phyloP scores from a whole-genome alignment of 1,139 yeast genomes.

The Entelexis sorbosivorans region DNA sequence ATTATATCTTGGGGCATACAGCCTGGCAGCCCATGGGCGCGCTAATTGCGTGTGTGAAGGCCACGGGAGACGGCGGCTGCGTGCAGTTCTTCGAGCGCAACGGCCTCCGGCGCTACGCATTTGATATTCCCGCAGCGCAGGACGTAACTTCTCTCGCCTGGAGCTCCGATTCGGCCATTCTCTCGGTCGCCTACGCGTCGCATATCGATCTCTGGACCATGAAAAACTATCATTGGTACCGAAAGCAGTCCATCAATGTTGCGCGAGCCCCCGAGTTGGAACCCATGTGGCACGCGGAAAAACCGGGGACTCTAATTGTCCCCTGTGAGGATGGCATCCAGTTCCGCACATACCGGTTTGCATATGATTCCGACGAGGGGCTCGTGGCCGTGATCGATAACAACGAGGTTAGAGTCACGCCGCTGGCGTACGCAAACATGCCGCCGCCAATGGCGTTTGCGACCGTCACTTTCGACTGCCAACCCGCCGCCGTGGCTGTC shows the following conservation, averaged over 20 bases:
- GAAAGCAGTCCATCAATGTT: slow-evolving; percentile 58
- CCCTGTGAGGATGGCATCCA: slow-evolving; percentile 32
- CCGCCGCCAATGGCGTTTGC: slow-evolving; percentile 90
- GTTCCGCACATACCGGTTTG: slow-evolving; percentile 60
- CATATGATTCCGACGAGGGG: slow-evolving; percentile 60
- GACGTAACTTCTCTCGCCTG: slow-evolving; percentile 50
- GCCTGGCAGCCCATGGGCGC: slow-evolving; percentile 93
- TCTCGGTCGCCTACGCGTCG: slow-evolving; percentile 48
- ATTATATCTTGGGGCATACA: slow-evolving; percentile 59
- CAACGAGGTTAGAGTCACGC: slow-evolving; percentile 58
- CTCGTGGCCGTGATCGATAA: slow-evolving; percentile 79
- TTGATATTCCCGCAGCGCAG: slow-evolving; percentile 47
- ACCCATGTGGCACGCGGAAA: slow-evolving; percentile 64
- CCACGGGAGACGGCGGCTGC: slow-evolving; percentile 27
- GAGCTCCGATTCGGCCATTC: slow-evolving; percentile 72
- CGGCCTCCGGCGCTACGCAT: slow-evolving; percentile 85
- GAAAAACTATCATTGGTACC: slow-evolving; percentile 91
- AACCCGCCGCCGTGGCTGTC: slow-evolving; percentile 44
- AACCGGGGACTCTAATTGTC: slow-evolving; percentile 44
- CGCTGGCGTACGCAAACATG: slow-evolving; percentile 71
- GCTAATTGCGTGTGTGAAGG: slow-evolving; percentile 63
- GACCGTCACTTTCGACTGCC: slow-evolving; percentile 41
- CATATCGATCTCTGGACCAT: slow-evolving; percentile 78
- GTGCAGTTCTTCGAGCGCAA: slow-evolving; percentile 82
- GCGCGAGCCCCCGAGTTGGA: slow-evolving; percentile 24